Conservation (phyloP, 371 early-diverging fungal species). For the Rhizopus stolonifer region DNA sequence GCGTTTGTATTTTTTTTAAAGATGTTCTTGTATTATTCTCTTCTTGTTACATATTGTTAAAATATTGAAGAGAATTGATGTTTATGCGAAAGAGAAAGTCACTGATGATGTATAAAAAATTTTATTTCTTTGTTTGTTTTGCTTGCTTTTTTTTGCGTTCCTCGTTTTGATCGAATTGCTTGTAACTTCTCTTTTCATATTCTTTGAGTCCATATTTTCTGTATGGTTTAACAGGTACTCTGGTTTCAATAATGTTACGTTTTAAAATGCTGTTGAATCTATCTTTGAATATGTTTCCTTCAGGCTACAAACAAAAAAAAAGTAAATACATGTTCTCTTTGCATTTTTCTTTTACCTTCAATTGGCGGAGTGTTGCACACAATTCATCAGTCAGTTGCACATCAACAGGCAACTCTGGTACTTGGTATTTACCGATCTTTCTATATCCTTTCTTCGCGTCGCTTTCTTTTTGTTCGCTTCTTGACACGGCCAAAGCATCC, state of each 20-base stretch:
- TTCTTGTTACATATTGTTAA: no score
- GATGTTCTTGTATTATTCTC: no score
- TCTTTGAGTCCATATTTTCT: slow-evolving; percentile 51
- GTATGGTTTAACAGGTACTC: slow-evolving; percentile 54
- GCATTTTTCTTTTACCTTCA: slow-evolving; percentile 38
- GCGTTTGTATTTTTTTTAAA: no score
- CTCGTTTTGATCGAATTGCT: slow-evolving; percentile 36
- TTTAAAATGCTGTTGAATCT: slow-evolving; percentile 80
- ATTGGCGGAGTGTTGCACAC: slow-evolving; percentile 55
- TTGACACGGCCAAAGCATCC: slow-evolving; percentile 37
- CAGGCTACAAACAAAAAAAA: slow-evolving; percentile 61
- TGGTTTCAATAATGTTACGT: slow-evolving; percentile 86
- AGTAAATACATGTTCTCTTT: not conserved
- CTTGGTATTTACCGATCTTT: slow-evolving; percentile 48
- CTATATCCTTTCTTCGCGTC: slow-evolving; percentile 50
- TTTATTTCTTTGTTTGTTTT: not conserved
- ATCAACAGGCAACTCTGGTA: slow-evolving; percentile 51
- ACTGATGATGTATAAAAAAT: no score
- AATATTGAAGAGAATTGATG: no score
- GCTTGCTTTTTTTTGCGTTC: slow-evolving; percentile 17
- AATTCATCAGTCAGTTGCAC: slow-evolving; percentile 62
- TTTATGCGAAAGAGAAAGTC: no score
- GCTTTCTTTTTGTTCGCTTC: slow-evolving; percentile 39
- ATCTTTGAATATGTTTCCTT: slow-evolving; percentile 84
- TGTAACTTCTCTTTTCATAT: slow-evolving; percentile 59